Evolutionary conservation across 176 grass and related monocot genomes (phyloP), one percentile per base, ranked within the genome.

Genomic region (Aegilops sharonensis): DNA sequence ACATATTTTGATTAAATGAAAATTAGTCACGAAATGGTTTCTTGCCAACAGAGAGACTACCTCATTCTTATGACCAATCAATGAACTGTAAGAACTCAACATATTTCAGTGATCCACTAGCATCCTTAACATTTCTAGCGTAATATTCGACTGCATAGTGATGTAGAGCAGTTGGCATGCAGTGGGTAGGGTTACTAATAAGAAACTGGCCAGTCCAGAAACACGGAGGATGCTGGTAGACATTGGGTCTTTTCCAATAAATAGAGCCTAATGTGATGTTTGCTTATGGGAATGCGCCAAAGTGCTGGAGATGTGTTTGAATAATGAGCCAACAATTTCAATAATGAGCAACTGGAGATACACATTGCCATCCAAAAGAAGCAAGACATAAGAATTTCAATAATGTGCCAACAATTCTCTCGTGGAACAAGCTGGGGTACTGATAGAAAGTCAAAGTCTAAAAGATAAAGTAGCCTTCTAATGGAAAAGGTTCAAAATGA

Each of bases 51-150:
- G 32, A 67, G 30, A 54, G 45, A 48, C 60, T 71, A 6, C 35
- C 57, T 64, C 24, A 34, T 20, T 64, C 37, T 71, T 63, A 48
- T 30, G 48, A 30, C 1, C 2, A 63, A 63, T 79, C 40, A 64
- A 79, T 71, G 29, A 84, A 72, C 21, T 43, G 8, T 48, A 24
- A n/a, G 48, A 82, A n/a, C 31, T 34, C 25, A 64, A 75, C 13
- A 84, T 61, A 72, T 74, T 64, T 39, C 24, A 74, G 69, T 70
- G 60, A 74, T 42, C 5, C 82, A 76, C 54, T 40, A 50, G 60
- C 20, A 48, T 61, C 69, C 9, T 71, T 50, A 74, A 35, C 42
- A 11, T 3, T 64, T 76, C 29, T 75, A 23, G 23, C 21, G 24
- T 13, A 34, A 80, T 32, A 72, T 9, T 18, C 4, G 18, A 67